Base-by-base conservation (phyloP, 139 green algal genomes). In the Micromonas commoda region DNA sequence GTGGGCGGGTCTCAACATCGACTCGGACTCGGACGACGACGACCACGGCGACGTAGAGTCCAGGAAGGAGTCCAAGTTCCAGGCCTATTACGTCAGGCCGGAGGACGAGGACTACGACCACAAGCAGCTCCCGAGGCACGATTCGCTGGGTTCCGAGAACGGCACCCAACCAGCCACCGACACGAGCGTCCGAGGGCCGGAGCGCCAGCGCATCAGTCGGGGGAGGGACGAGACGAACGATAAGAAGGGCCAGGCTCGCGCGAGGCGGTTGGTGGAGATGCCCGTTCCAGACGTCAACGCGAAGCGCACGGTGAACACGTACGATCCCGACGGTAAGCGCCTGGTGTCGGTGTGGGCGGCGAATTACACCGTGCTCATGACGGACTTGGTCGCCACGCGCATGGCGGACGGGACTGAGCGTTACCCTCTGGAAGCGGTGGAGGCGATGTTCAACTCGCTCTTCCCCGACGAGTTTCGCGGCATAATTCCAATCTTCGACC, bases 401-500 rank as follows among this genome's bases (percentile, higher is more conserved):
- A 37, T 61, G 5, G 68, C 3, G 23, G 68, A 75, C 53, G 63
- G 34, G 20, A 16, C 16, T 16, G 45, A 57, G 45, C 45, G 16
- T 16, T 57, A 23, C 16, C 45, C 45, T 16, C 38, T n/a, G 68
- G 37, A 75, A 13, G 37, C 21, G 20, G 37, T 75, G 29, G 68
- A 75, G 29, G 53, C 60, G 20, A 61, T 75, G 34, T 75, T 75
- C 38, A 5, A 61, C 4, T 38, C 34, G 2, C n/a, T 75, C 53
- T 75, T 63, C 9, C 34, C 34, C 3, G 38, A 61, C 35, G 68
- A 75, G 34, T 75, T 75, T 26, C 35, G 68, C 24, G 68, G 68
- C 23, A 53, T 75, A 9, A 75, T 75, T 34, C 68, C 68, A 2
- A 24, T 75, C 37, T 75, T 63, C 37, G 68, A 75, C 53, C 68